phyloP scores from a whole-genome alignment of 768 basidiomycete species.

The Rhizopogon vesiculosus region DNA sequence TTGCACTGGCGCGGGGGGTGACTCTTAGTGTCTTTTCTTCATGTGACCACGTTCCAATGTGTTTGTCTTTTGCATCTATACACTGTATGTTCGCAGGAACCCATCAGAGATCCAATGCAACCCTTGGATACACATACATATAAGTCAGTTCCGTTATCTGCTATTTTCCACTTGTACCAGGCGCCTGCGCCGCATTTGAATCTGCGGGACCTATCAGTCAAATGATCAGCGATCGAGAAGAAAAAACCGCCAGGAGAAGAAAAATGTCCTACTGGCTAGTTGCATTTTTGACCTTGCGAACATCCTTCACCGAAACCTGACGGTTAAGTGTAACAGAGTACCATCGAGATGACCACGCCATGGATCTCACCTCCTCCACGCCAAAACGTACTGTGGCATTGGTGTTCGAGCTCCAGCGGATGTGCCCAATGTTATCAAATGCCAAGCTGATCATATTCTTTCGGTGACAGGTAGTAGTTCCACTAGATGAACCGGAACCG shows the following conservation, averaged over 20 bases:
- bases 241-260: no score
- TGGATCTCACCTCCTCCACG: slow-evolving; percentile 33
- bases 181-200: slow-evolving; percentile 40
- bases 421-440: slow-evolving; percentile 50
- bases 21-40: slow-evolving; percentile 36
- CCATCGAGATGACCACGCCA: neutral
- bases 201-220: slow-evolving; percentile 40
- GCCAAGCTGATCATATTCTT: slow-evolving; percentile 37
- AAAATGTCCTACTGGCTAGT: slow-evolving; percentile 40
- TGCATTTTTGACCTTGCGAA: slow-evolving; percentile 45
- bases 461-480: slow-evolving; percentile 44
- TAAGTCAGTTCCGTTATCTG: slow-evolving; percentile 38
- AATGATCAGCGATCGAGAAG: neutral
- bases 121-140: slow-evolving; percentile 30
- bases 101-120: neutral
- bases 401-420: slow-evolving; percentile 45
- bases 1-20: slow-evolving; percentile 30
- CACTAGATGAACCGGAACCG: slow-evolving; percentile 34
- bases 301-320: slow-evolving; percentile 39
- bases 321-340: neutral
- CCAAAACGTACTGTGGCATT: slow-evolving; percentile 48
- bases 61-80: slow-evolving; percentile 42
- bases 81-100: slow-evolving; percentile 29
- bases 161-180: slow-evolving; percentile 57
- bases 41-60: slow-evolving; percentile 44